Base-by-base conservation (phyloP, 2,329 filamentous ascomycete genomes). In the Penicillium sumatraense region DNA sequence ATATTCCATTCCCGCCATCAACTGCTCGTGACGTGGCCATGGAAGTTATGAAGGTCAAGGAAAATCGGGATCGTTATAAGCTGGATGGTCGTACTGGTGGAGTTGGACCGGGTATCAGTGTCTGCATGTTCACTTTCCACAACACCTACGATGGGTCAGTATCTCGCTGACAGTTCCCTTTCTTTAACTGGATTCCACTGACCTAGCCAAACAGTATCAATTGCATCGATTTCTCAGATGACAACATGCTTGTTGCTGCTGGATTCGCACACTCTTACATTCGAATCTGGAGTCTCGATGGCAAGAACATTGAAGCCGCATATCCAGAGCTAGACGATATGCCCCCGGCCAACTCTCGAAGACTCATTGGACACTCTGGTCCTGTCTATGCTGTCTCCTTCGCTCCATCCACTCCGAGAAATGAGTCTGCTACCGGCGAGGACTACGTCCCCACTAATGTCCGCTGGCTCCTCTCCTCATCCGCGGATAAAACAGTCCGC, bases 61-160 rank as follows among this genome's bases (percentile, higher is more conserved):
- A 99, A 73, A 91, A 96, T 68, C 87, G 95, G 20, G 93, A 98
- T 68, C 85, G 93, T 16, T 96, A 97, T 72, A 89, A 86, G 69
- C 93, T 98, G 54, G 90, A 96, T 56, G 86, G 88, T 18, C 86
- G 89, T 29, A 93, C 90, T 11, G 90, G 91, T 14, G 93, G 93
- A 8, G 84, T 93, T 48, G 91, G 93, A 13, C 86, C 91, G 51
- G 87, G 88, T 23, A 82, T 97, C 56, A 96, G 92, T 67, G 88
- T 96, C 21, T 95, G 91, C 80, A 98, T 98, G 90, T 97, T 96
- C 72, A 99, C 95, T 0, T 96, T 98, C 69, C 95, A 99, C 79
- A 99, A 99, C 74, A 96, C 91, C 0, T 88, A 92, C 60, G 92
- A 96, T 74, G 89, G 86, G 91, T 93, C 78, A 79, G 85, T 59